These are phyloP conservation scores for Ophiosphaerella narmari DNA, from an alignment of 2,329 filamentous ascomycete genomes.

Conservation along the genomic window DNA sequence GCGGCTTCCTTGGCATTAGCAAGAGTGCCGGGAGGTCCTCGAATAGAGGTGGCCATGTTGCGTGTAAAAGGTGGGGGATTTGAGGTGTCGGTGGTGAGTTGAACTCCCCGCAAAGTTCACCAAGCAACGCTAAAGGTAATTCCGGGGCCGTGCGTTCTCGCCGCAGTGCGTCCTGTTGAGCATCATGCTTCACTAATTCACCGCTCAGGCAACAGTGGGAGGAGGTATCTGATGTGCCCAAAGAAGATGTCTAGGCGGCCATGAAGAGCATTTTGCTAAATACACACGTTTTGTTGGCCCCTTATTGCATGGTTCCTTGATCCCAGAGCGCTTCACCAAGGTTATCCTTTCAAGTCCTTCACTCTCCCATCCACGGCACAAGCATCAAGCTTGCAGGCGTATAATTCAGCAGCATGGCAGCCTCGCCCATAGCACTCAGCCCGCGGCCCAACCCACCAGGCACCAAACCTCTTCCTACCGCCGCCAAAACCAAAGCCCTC, in stretches of 20 bases:
- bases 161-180: conserved; percentile 8
- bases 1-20: conserved; percentile 21
- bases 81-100: conserved; percentile 15
- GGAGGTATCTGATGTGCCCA: background rate
- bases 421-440: conserved; percentile 33
- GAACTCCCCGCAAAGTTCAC: conserved; percentile 34
- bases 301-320: conserved; percentile 8
- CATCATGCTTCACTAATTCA: conserved; percentile 5
- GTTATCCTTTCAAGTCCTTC: background rate
- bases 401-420: conserved; percentile 21
- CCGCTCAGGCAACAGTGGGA: background rate
- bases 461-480: conserved; percentile 9
- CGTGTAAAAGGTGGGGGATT: conserved; percentile 3
- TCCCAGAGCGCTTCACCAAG: background rate
- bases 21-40: conserved; percentile 30
- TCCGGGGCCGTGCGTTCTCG: conserved; percentile 22
- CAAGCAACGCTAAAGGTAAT: conserved; percentile 18
- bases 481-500: conserved; percentile 39
- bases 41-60: conserved; percentile 32
- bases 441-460: conserved; percentile 33
- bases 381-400: background rate
- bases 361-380: background rate
- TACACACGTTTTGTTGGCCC: background rate
- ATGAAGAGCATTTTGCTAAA: background rate
- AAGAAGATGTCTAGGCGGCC: background rate